These are phyloP conservation scores for Eragrostis curvula DNA, from an alignment of 176 grass and related monocot genomes.

Conservation along the genomic window DNA sequence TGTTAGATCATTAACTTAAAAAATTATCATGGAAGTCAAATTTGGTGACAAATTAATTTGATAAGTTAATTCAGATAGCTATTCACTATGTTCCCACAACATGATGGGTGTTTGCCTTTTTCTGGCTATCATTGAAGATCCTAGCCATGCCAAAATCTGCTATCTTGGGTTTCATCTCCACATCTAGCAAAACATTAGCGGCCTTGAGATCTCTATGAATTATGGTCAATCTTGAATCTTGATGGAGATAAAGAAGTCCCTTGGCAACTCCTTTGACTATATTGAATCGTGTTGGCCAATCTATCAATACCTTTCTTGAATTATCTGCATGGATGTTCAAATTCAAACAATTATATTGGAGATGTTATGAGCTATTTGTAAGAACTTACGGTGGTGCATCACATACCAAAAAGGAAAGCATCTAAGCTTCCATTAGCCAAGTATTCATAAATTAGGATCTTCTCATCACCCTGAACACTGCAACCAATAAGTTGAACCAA, in stretches of 20 bases:
- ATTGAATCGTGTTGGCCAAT: constrained; percentile 36
- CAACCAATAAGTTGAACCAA: constrained; percentile 28
- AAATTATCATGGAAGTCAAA: neutral
- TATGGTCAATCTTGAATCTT: constrained; percentile 45
- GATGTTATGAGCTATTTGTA: neutral
- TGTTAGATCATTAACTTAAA: neutral
- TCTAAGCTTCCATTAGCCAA: constrained; percentile 21
- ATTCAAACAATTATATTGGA: too few relatives aligned
- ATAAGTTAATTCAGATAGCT: neutral
- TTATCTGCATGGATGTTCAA: neutral
- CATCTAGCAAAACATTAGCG: constrained; percentile 42
- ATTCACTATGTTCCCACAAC: constrained; percentile 46
- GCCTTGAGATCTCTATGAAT: constrained; percentile 37
- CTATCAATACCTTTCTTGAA: neutral
- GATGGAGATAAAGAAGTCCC: constrained; percentile 53
- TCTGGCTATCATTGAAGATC: constrained; percentile 34
- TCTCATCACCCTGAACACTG: constrained; percentile 32
- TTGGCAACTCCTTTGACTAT: constrained; percentile 46
- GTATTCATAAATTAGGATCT: constrained; percentile 35
- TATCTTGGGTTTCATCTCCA: constrained; percentile 43
- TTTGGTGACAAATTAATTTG: neutral
- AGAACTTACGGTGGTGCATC: neutral
- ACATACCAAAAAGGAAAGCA: constrained; percentile 22
- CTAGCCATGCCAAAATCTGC: constrained; percentile 51
- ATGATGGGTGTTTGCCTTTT: constrained; percentile 15